phyloP scores from a whole-genome alignment of 2,329 filamentous ascomycete species.

The Penicillium sp. region DNA sequence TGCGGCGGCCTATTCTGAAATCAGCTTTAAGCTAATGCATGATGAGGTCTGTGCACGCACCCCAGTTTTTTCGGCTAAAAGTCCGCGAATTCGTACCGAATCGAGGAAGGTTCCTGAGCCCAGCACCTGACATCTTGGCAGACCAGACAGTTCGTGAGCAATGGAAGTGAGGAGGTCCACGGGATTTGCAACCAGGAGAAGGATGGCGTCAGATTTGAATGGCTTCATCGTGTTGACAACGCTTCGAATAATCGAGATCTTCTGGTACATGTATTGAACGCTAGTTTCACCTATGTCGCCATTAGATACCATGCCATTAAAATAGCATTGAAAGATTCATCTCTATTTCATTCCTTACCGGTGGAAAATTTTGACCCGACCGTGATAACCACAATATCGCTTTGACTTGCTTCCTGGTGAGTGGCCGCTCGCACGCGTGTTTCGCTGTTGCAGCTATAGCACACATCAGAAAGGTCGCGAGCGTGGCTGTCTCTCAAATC shows the following conservation, averaged over 20 bases:
- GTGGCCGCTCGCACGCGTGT: slow-evolving; percentile 47
- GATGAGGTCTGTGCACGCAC: slow-evolving; percentile 4
- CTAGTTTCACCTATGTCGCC: slow-evolving; percentile 41
- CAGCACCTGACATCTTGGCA: slow-evolving; percentile 51
- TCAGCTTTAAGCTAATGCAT: neutral
- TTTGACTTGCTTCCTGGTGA: slow-evolving; percentile 51
- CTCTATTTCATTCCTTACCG: slow-evolving; percentile 23
- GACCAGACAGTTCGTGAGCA: slow-evolving; percentile 47
- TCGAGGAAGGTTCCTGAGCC: slow-evolving; percentile 56
- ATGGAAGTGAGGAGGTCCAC: slow-evolving; percentile 56
- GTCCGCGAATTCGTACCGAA: slow-evolving; percentile 47
- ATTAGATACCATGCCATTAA: neutral
- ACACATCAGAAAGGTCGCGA: slow-evolving; percentile 52
- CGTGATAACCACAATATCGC: slow-evolving; percentile 55
- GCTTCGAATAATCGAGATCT: slow-evolving; percentile 46
- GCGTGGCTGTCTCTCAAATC: slow-evolving; percentile 48
- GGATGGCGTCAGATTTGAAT: slow-evolving; percentile 48
- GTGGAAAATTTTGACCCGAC: slow-evolving; percentile 52
- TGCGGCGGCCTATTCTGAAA: slow-evolving; percentile 23
- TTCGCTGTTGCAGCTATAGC: slow-evolving; percentile 31
- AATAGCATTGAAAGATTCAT: neutral
- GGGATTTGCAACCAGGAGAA: slow-evolving; percentile 55
- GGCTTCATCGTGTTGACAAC: slow-evolving; percentile 51
- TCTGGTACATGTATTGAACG: slow-evolving; percentile 44
- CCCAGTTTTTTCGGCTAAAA: slow-evolving; percentile 14